phyloP scores from a whole-genome alignment of 2,329 filamentous ascomycete species.

The Amphichorda felina region DNA sequence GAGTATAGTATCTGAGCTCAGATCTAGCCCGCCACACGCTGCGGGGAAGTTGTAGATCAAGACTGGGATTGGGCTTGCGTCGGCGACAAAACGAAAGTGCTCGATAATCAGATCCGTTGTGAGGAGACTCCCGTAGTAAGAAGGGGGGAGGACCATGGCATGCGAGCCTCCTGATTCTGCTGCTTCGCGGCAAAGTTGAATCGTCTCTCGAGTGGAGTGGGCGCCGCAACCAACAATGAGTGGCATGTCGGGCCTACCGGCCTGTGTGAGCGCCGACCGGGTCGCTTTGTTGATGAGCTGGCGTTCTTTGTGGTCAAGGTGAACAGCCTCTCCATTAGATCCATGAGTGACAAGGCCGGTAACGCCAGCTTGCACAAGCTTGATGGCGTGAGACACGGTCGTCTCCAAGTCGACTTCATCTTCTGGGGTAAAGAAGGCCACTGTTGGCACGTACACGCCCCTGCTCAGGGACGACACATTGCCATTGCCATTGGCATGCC shows the following conservation, averaged over 20 bases:
- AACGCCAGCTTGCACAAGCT: conserved; percentile 50
- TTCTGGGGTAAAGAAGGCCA: conserved; percentile 46
- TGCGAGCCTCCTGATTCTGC: conserved; percentile 52
- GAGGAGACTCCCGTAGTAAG: conserved; percentile 53
- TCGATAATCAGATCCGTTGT: conserved; percentile 43
- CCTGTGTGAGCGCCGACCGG: conserved; percentile 45
- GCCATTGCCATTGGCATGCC: too few species aligned
- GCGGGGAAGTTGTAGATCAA: conserved; percentile 54
- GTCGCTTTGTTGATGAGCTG: conserved; percentile 49
- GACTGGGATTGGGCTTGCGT: conserved; percentile 42
- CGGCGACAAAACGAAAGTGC: conserved; percentile 53
- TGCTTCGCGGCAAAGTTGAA: conserved; percentile 54
- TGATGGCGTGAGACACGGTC: conserved; percentile 38
- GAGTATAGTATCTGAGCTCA: conserved; percentile 44
- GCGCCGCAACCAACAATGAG: conserved; percentile 60
- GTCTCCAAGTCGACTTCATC: conserved; percentile 44
- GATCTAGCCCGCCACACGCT: conserved; percentile 43
- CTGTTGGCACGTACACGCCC: conserved; percentile 50
- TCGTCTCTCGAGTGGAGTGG: conserved; percentile 55
- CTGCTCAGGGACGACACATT: conserved; percentile 3
- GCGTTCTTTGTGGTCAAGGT: conserved; percentile 55
- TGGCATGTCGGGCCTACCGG: conserved; percentile 41
- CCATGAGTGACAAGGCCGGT: conserved; percentile 58
- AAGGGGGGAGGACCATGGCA: conserved; percentile 55
- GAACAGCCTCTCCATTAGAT: conserved; percentile 64